A percentile compares a stretch with the other conserved stretches of the same genome.
Conservation (phyloP, 805 yeast species). For the Sugiyamaella americana region DNA sequence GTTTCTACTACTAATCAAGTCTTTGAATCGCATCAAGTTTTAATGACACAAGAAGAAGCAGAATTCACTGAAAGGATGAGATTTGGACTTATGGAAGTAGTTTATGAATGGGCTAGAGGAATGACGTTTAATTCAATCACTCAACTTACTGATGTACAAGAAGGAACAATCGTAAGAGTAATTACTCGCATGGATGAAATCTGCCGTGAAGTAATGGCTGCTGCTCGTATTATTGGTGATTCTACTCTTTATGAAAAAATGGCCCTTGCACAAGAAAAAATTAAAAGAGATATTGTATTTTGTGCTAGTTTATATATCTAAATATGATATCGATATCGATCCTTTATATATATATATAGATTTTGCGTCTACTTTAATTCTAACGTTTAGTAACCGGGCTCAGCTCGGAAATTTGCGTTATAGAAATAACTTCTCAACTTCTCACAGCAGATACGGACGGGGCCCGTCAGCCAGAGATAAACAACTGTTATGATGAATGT, state of each 20-base stretch:
- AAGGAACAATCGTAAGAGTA: slow-evolving; percentile 95
- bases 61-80: slow-evolving; percentile 77
- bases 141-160: slow-evolving; percentile 82
- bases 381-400: too few relatives aligned
- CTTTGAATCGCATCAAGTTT: slow-evolving; percentile 61
- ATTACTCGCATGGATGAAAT: slow-evolving; percentile 91
- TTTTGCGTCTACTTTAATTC: too few relatives aligned
- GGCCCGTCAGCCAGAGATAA: too few relatives aligned
- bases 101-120: slow-evolving; percentile 98
- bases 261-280: slow-evolving; percentile 87
- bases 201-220: slow-evolving; percentile 89
- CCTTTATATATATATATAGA: too few relatives aligned
- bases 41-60: slow-evolving; percentile 76
- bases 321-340: not conserved
- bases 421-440: too few relatives aligned
- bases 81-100: slow-evolving; percentile 87
- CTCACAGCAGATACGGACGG: too few relatives aligned
- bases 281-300: slow-evolving; percentile 94
- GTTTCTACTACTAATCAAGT: slow-evolving; percentile 56
- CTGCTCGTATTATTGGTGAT: slow-evolving; percentile 92
- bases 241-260: slow-evolving; percentile 82
- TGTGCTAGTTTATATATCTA: slow-evolving; percentile 89
- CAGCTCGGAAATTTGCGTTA: too few relatives aligned
- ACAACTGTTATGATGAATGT: too few relatives aligned
- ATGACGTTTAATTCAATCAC: slow-evolving; percentile 85